Evolutionary conservation across 1,139 yeast species (phyloP).

Genomic region (Saccharomyces hybrid): DNA sequence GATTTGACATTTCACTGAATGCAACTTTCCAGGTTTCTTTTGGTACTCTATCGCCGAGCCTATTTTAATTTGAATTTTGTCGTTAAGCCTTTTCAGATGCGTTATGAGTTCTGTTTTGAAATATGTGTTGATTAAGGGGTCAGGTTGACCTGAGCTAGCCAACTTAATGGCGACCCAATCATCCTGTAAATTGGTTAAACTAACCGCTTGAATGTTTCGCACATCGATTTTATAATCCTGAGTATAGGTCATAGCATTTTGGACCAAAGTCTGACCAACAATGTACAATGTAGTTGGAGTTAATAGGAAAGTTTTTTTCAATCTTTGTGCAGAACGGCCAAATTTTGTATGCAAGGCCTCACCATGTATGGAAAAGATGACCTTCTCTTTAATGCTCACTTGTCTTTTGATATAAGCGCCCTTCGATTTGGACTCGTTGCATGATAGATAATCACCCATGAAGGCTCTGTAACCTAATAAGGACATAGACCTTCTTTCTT

Average conservation of each 20-base stretch:
- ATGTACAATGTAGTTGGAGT: conserved; percentile 57
- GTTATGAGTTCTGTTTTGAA: conserved; percentile 88
- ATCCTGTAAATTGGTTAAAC: conserved; percentile 72
- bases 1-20: conserved; percentile 59
- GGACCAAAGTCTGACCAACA: conserved; percentile 63
- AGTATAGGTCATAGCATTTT: conserved; percentile 60
- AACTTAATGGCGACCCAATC: conserved; percentile 85
- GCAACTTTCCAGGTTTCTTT: conserved; percentile 84
- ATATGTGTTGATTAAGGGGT: conserved; percentile 67
- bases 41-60: conserved; percentile 73
- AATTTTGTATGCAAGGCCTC: conserved; percentile 79
- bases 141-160: conserved; percentile 54
- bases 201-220: conserved; percentile 52
- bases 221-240: conserved; percentile 61
- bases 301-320: conserved; percentile 64
- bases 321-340: conserved; percentile 82
- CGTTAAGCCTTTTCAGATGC: conserved; percentile 57
- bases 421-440: conserved; percentile 63
- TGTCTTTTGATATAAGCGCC: conserved; percentile 65
- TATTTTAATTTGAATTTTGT: conserved; percentile 53
- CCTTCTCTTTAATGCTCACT: conserved; percentile 59
- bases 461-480: conserved; percentile 82
- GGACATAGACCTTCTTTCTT: conserved; percentile 86
- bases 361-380: conserved; percentile 75
- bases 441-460: conserved; percentile 87